Evolutionary conservation across 2,329 filamentous ascomycete genomes (phyloP).

Genomic region (Colletotrichum truncatum): DNA sequence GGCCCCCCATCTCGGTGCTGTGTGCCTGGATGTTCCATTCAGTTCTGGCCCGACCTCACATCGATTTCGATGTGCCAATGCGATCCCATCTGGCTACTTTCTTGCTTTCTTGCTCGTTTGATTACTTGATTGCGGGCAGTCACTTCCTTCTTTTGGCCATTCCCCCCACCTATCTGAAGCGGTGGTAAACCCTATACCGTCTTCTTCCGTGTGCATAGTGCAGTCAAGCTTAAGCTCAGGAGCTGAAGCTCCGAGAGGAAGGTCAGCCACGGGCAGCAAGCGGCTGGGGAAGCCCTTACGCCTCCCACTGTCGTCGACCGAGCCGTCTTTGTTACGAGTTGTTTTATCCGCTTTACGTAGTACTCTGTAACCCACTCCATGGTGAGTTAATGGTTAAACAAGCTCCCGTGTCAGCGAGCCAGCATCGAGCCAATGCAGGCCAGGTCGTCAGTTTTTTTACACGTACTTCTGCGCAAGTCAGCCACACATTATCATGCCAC

Average conservation of each 20-base stretch:
- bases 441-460: too few relatives aligned
- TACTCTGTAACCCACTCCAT: too few relatives aligned
- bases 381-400: too few relatives aligned
- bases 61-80: slow-evolving; percentile 21
- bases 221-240: slow-evolving; percentile 1
- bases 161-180: slow-evolving; percentile 14
- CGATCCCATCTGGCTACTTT: slow-evolving; percentile 13
- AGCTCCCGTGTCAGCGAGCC: too few relatives aligned
- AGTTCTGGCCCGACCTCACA: slow-evolving; percentile 17
- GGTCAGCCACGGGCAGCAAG: too few relatives aligned
- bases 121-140: slow-evolving; percentile 1
- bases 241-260: slow-evolving; percentile 27
- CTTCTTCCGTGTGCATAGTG: too few relatives aligned
- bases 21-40: slow-evolving; percentile 16
- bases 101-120: slow-evolving; percentile 20
- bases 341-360: too few relatives aligned
- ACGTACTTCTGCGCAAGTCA: too few relatives aligned
- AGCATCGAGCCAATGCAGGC: too few relatives aligned
- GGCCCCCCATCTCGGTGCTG: neutral
- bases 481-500: neutral
- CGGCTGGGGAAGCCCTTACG: too few relatives aligned
- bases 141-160: slow-evolving; percentile 11
- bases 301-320: too few relatives aligned
- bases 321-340: too few relatives aligned
- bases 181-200: slow-evolving; percentile 14